Base-by-base conservation (phyloP, 352 stramenopile genomes). In the Pythium sukuiense region DNA sequence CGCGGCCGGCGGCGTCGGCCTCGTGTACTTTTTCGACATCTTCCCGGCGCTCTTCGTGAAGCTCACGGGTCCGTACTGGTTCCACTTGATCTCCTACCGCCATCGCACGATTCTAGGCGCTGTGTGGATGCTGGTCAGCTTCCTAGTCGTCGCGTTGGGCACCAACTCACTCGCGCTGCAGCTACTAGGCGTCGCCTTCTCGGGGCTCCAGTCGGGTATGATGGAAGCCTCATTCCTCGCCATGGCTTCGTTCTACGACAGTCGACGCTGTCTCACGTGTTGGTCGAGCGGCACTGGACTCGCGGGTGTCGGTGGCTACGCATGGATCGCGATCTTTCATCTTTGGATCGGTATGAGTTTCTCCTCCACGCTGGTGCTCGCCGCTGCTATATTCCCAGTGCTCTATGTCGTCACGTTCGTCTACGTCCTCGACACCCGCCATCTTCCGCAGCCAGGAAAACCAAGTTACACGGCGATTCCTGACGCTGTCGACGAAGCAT, bases 231-330 rank as follows among this genome's bases (percentile, higher is more conserved):
- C 83, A 41, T 96, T 96, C 71, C 78, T 97, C 16, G 88, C 88
- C 20, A 87, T 96, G 77, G 76, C 89, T 8, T 87, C 88, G 5
- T 87, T 89, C 69, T 97, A 95, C 65, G 65, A 93, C 45, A 89
- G 80, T 43, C 77, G 77, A 7, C 76, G 63, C 33, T 93, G 85
- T 37, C 75, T 98, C 14, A 98, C 92, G 54, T 95, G 81, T 59
- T 98, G 93, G 87, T 93, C 90, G 18, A 97, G 88, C 57, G 93
- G 95, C 24, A 98, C 95, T 32, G 95, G 95, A 11, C 82, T 98
- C 33, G 93, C 93, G 0, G 95, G 93, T 0, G 85, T 98, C 12
- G 90, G 93, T 18, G 93, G 93, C 8, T 98, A 97, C 70, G 85
- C 73, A 18, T 97, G 89, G 87, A 75, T 97, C 33, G 87, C 89